Evolutionary conservation across 495 filamentous ascomycete genomes (phyloP).

Genomic region (Neurospora cerealis): DNA sequence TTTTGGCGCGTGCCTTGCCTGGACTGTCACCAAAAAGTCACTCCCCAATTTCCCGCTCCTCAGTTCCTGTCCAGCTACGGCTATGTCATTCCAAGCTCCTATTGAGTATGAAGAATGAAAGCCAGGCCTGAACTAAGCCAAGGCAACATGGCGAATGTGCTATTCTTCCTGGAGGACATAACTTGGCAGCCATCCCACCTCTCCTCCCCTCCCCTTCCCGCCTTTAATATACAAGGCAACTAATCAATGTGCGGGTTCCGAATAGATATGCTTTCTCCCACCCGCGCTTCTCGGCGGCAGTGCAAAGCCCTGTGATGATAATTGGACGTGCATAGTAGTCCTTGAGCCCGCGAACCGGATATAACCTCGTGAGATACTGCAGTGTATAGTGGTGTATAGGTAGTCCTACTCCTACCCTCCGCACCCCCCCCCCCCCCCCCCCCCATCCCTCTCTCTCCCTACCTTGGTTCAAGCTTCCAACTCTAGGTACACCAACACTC

Average conservation of each 20-base stretch:
- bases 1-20: neutral
- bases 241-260: neutral
- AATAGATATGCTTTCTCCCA: constrained; percentile 3
- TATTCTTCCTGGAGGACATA: neutral
- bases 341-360: neutral
- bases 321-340: neutral
- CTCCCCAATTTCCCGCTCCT: neutral
- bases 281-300: neutral
- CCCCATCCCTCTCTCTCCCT: neutral
- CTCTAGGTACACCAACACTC: neutral
- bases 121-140: neutral
- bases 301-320: neutral
- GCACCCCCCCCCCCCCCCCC: too few species aligned
- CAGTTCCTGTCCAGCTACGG: neutral
- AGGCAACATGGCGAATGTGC: neutral
- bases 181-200: neutral
- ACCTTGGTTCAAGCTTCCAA: neutral
- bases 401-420: neutral
- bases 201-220: neutral
- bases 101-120: too few species aligned
- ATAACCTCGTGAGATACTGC: neutral
- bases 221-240: neutral
- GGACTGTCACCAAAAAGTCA: neutral
- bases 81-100: neutral
- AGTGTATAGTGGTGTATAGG: neutral